phyloP scores from a whole-genome alignment of 352 stramenopile species.

The Globisporangium parvum region DNA sequence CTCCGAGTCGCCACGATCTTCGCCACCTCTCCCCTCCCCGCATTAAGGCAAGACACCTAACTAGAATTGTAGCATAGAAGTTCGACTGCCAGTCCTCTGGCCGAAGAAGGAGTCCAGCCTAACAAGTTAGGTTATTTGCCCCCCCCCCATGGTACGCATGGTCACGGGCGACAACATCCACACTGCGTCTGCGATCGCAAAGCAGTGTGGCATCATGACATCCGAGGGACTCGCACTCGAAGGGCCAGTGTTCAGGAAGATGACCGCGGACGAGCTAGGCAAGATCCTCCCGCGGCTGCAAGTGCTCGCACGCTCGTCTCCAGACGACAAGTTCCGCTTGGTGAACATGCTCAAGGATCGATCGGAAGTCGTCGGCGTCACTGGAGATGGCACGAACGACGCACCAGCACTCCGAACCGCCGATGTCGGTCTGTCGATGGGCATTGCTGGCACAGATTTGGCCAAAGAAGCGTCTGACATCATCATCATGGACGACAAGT shows the following conservation, averaged over 20 bases:
- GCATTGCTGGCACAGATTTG: conserved; percentile 73
- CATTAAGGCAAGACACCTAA: too few relatives aligned
- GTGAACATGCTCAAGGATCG: conserved; percentile 83
- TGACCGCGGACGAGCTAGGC: conserved; percentile 49
- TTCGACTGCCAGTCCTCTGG: too few relatives aligned
- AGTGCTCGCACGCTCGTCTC: conserved; percentile 92
- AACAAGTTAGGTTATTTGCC: too few relatives aligned
- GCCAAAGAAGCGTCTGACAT: conserved; percentile 82
- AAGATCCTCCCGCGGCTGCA: conserved; percentile 67
- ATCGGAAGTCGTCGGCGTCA: conserved; percentile 73
- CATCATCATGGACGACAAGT: conserved; percentile 87
- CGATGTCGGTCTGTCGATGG: conserved; percentile 78
- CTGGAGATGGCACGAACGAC: conserved; percentile 79
- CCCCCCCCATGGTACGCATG: too few relatives aligned
- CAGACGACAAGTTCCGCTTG: conserved; percentile 96
- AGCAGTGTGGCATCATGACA: conserved; percentile 95
- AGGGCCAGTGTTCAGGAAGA: conserved; percentile 89
- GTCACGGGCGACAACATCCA: conserved; percentile 98
- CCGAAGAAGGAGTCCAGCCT: too few relatives aligned
- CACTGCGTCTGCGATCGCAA: conserved; percentile 95
- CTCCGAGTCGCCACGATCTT: too few relatives aligned
- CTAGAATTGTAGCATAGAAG: too few relatives aligned
- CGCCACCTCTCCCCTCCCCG: too few relatives aligned
- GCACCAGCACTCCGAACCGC: conserved; percentile 62
- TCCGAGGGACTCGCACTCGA: conserved; percentile 86